Evolutionary conservation across 805 yeast genomes (phyloP).

Genomic region (Ogataea polymorpha): DNA sequence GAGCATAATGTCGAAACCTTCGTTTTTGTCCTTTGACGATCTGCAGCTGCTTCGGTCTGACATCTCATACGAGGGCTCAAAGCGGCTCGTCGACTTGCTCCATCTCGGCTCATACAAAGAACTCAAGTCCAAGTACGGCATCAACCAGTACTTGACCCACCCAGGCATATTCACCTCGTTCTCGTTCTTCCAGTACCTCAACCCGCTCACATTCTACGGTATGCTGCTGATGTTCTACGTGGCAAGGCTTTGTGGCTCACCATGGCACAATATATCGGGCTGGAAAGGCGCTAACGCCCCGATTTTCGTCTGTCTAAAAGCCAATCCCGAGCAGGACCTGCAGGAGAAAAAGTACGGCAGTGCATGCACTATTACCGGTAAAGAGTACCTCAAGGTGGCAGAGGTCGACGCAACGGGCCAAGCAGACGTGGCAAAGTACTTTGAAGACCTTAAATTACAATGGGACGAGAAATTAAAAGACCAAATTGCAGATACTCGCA

Average conservation of each 20-base stretch:
- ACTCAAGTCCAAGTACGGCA: conserved; percentile 46
- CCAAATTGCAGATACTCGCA: conserved; percentile 50
- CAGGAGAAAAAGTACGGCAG: conserved; percentile 69
- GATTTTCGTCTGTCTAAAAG: conserved; percentile 56
- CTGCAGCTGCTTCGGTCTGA: conserved; percentile 62
- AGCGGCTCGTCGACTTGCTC: conserved; percentile 76
- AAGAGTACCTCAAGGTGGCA: conserved; percentile 54
- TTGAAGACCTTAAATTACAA: conserved; percentile 51
- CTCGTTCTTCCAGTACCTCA: conserved; percentile 73
- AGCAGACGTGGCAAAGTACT: conserved; percentile 61
- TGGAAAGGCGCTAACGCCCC: conserved; percentile 90
- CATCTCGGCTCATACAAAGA: conserved; percentile 67
- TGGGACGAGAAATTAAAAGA: conserved; percentile 77
- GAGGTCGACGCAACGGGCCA: conserved; percentile 64
- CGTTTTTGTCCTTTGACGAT: conserved; percentile 70
- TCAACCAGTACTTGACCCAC: conserved; percentile 75
- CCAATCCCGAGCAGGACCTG: conserved; percentile 40
- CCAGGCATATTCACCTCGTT: conserved; percentile 93
- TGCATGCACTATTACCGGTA: conserved; percentile 61
- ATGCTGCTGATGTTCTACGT: conserved; percentile 82
- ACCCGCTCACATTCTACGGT: conserved; percentile 75
- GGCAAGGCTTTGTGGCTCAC: conserved; percentile 79
- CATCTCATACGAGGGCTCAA: conserved; percentile 88
- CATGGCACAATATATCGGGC: conserved; percentile 86
- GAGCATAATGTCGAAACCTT: conserved; percentile 75